Evolutionary conservation across 2,329 filamentous ascomycete species (phyloP), one percentile per base, ranked within the genome.

Genomic region (Dactylonectria macrodidyma): DNA sequence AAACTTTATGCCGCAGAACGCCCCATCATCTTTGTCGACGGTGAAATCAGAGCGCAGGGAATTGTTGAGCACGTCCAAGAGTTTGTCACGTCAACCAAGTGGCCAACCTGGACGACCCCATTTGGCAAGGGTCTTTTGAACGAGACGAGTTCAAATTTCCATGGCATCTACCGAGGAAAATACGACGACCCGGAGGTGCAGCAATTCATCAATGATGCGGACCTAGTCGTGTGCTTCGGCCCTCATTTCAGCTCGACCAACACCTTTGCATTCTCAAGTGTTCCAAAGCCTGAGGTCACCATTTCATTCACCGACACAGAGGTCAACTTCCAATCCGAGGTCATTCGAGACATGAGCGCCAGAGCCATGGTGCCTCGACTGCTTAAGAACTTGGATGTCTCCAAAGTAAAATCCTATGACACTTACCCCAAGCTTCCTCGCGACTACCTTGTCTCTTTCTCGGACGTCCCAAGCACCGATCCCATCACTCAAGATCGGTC

Each of bases 21-120:
- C 41, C 87, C 87, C 0, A 71, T 86, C 47, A 86, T 90, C 57
- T 68, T 88, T 2, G 83, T 87, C 1, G 88, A 89, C 67, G 86
- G 87, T 3, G 83, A 87, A 66, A 83, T 80, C n/a, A 77, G 82
- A 56, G 74, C 81, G 0, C 76, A 85, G 30, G 80, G 80, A 14
- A 81, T 87, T 41, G 71, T 81, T 0, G 75, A 82, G 0, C 77
- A 83, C 3, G 77, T 86, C 1, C 79, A 86, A 60, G 69, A 79
- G 7, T 75, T 89, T 12, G 80, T 85, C 14, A 74, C 81, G 41
- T 54, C 76, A 3, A 87, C 85, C 0, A 76, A 77, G 0, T 86
- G 84, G 78, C 86, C 86, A 0, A 87, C 84, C 0, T 87, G 82
- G 77, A 83, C 81, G 1, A 84, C 85, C 0, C 78, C 79, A 0